Percentiles rank a stretch among this genome's conserved stretches.
phyloP scores from a whole-genome alignment of 352 stramenopile genomes.

The Aphanomyces euteiches region DNA sequence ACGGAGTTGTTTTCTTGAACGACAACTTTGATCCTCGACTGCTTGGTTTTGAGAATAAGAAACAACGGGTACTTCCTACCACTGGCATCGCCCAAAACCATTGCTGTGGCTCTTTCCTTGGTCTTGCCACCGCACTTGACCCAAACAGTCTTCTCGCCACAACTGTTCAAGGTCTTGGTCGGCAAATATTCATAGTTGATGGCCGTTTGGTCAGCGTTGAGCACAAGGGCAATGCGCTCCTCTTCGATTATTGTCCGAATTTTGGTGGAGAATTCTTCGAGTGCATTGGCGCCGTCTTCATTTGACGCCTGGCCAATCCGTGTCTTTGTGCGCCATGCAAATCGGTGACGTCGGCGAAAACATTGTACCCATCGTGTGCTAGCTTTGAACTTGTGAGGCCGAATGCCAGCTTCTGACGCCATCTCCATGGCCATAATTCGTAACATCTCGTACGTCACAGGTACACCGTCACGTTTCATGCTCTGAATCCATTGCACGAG shows the following conservation, averaged over 20 bases:
- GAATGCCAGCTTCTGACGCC: slow-evolving; percentile 7
- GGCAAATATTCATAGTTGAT: slow-evolving; percentile 39
- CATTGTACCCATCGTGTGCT: slow-evolving; percentile 9
- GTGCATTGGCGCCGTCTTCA: background rate
- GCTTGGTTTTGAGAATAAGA: slow-evolving; percentile 31
- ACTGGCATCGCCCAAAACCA: slow-evolving; percentile 32
- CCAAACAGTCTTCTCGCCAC: slow-evolving; percentile 33
- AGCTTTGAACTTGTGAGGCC: background rate
- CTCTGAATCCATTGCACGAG: slow-evolving; percentile 34
- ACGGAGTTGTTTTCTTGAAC: slow-evolving; percentile 24
- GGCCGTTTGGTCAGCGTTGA: slow-evolving; percentile 35
- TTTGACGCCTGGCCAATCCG: slow-evolving; percentile 24
- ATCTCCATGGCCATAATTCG: slow-evolving; percentile 29
- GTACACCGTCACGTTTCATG: slow-evolving; percentile 31
- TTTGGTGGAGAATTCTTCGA: background rate
- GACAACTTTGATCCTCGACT: slow-evolving; percentile 13
- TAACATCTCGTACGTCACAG: slow-evolving; percentile 34
- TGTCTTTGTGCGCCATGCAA: slow-evolving; percentile 25
- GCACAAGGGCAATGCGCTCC: slow-evolving; percentile 28
- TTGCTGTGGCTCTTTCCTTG: slow-evolving; percentile 33
- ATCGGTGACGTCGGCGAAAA: slow-evolving; percentile 30
- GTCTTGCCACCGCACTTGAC: slow-evolving; percentile 31
- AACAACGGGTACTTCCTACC: slow-evolving; percentile 32
- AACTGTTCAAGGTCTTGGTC: slow-evolving; percentile 31
- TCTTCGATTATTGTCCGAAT: slow-evolving; percentile 19